phyloP scores from a whole-genome alignment of 2,329 filamentous ascomycete species.

The Alternaria atra region DNA sequence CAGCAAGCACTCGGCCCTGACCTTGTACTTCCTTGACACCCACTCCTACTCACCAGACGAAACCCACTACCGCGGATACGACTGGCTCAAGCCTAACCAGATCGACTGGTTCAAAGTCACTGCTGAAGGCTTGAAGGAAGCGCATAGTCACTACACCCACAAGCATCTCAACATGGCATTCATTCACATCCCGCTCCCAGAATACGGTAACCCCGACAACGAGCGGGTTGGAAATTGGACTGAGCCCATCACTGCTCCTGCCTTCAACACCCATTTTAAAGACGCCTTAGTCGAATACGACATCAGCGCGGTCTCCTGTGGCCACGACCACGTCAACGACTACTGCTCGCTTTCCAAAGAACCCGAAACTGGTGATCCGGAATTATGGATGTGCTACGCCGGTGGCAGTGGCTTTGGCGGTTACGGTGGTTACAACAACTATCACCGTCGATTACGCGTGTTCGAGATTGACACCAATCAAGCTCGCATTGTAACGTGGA shows the following conservation, averaged over 20 bases:
- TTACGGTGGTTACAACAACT: conserved; percentile 90
- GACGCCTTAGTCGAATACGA: conserved; percentile 88
- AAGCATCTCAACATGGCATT: conserved; percentile 96
- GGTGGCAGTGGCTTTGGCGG: conserved; percentile 92
- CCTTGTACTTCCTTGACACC: conserved; percentile 93
- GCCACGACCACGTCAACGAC: conserved; percentile 97
- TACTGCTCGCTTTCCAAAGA: conserved; percentile 77
- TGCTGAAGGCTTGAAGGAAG: conserved; percentile 70
- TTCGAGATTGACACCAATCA: conserved; percentile 95
- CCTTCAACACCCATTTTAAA: conserved; percentile 91
- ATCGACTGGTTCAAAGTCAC: conserved; percentile 93
- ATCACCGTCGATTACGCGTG: conserved; percentile 81
- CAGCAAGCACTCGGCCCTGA: conserved; percentile 87
- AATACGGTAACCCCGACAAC: conserved; percentile 74
- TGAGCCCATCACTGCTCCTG: conserved; percentile 86
- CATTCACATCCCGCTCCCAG: conserved; percentile 94
- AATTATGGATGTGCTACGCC: conserved; percentile 98
- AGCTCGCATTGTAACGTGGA: conserved; percentile 89
- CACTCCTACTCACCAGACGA: conserved; percentile 93
- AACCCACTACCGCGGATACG: conserved; percentile 87
- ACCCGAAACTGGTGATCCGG: conserved; percentile 57
- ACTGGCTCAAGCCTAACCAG: conserved; percentile 95
- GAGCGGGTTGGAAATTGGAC: conserved; percentile 74
- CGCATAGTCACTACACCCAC: conserved; percentile 85
- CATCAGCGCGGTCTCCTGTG: conserved; percentile 86